Base-by-base conservation (phyloP, 495 filamentous ascomycete genomes). In the Sporormia fimetaria region DNA sequence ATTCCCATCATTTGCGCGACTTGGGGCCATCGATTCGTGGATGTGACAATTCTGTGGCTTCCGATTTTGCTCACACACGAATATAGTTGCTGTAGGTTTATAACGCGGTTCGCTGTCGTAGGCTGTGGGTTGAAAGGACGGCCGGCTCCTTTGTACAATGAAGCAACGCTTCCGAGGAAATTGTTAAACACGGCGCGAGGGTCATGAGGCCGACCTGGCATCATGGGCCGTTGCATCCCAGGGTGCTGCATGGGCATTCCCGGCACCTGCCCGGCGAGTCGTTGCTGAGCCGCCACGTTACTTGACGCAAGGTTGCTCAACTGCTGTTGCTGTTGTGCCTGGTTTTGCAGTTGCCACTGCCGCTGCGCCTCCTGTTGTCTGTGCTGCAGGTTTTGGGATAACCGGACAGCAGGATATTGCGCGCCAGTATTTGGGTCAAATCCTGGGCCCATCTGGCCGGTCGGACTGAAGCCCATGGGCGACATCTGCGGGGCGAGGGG, bases 61-160 rank as follows among this genome's bases (percentile, higher is more conserved):
- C 81, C 80, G 55, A 27, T 44, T 47, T 78, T 81, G 57, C 78
- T 71, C 5, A 94, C 81, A 1, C 69, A 65, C 27, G 73, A 71
- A 63, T 84, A 95, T 6, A 98, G 69, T 32, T 78, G 74, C 34
- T 81, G 68, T 25, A 92, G 60, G 49, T 78, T 74, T 26, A 95
- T 65, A 0, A 67, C 69, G 18, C 83, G 78, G 30, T 80, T 79
- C 21, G 73, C 73, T 31, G 93, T 73, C 8, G 68, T 58, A 0
- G 87, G 86, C 42, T 76, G 78, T 3, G 62, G 61, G 23, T 88
- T 80, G 21, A 95, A 67, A 0, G 75, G 78, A 14, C 78, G 66
- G 24, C 75, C 74, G 42, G 76, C 73, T 44, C 68, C 65, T 40
- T 68, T 66, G 79, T 90, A 87, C 50, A 87, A 87, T 2, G 67